These are phyloP conservation scores for Tricholoma sp. DNA, from an alignment of 768 basidiomycete species.

Conservation along the genomic window DNA sequence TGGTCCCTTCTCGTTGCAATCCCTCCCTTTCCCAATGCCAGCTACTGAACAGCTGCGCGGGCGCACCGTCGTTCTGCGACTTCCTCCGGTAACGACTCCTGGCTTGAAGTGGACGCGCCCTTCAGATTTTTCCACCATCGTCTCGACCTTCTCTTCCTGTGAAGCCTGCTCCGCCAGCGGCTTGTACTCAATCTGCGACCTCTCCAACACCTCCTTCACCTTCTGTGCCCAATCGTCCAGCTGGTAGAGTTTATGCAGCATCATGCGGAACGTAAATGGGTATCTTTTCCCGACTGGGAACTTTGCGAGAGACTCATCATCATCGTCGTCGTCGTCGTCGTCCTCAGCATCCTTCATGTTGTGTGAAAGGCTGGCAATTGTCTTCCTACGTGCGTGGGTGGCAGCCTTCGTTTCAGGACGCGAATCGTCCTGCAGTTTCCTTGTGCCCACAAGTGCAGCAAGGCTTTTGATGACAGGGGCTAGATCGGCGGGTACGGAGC, in stretches of 20 bases:
- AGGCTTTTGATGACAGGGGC: conserved; percentile 31
- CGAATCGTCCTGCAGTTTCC: conserved; percentile 3
- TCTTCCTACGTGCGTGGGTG: conserved; percentile 21
- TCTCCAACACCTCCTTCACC: conserved; percentile 47
- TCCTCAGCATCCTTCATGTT: conserved; percentile 8
- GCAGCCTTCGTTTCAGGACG: not conserved
- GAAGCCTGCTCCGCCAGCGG: conserved; percentile 38
- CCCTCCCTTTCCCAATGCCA: conserved; percentile 13
- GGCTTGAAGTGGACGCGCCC: conserved; percentile 24
- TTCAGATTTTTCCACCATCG: conserved; percentile 7
- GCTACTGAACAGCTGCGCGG: conserved; percentile 31
- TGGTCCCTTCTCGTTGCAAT: conserved; percentile 3
- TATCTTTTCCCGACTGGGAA: conserved; percentile 45
- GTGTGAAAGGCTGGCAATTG: conserved; percentile 14
- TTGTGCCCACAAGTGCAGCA: conserved; percentile 18
- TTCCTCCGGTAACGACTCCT: conserved; percentile 12
- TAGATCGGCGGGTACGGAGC: conserved; percentile 30
- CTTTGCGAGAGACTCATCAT: conserved; percentile 27
- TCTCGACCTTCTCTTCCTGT: conserved; percentile 14
- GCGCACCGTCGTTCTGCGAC: conserved; percentile 19
- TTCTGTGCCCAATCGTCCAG: conserved; percentile 55
- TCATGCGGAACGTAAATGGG: conserved; percentile 61
- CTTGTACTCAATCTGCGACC: conserved; percentile 52
- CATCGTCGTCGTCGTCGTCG: conserved; percentile 17
- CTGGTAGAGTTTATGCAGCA: conserved; percentile 62